These are phyloP conservation scores for Quercus tomentella DNA, from an alignment of 331 rosid species.

Conservation along the genomic window DNA sequence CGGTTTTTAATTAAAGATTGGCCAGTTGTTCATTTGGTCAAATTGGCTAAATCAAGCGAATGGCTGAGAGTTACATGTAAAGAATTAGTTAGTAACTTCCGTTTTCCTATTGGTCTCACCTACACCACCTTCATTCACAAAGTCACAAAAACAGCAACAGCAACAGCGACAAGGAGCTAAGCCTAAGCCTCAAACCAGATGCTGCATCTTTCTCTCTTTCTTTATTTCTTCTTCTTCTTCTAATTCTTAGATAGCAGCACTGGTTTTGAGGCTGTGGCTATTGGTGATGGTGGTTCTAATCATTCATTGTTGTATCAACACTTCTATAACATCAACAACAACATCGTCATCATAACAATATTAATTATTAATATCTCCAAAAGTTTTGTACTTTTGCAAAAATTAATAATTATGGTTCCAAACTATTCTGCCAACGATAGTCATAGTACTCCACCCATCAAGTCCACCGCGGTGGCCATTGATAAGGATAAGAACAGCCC, in stretches of 20 bases:
- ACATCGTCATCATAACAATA: background rate
- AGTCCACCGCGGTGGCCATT: constrained; percentile 70
- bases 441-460: constrained; percentile 21
- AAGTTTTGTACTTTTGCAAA: background rate
- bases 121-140: too few relatives aligned
- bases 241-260: too few relatives aligned
- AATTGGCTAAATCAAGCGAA: constrained; percentile 34
- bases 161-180: background rate
- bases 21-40: constrained; percentile 6
- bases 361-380: too few relatives aligned
- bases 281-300: too few relatives aligned
- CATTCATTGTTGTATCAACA: too few relatives aligned
- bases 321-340: too few relatives aligned
- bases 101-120: constrained; percentile 7
- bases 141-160: too few relatives aligned
- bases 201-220: too few relatives aligned
- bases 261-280: too few relatives aligned
- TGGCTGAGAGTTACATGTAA: constrained; percentile 6
- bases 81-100: constrained; percentile 16
- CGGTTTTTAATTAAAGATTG: background rate
- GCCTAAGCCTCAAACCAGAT: background rate
- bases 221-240: too few relatives aligned
- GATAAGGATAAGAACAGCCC: constrained; percentile 81
- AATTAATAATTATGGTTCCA: constrained; percentile 29
- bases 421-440: constrained; percentile 21